These are phyloP conservation scores for Cordyceps tenuipes DNA, from an alignment of 2,329 filamentous ascomycete species.

Conservation along the genomic window DNA sequence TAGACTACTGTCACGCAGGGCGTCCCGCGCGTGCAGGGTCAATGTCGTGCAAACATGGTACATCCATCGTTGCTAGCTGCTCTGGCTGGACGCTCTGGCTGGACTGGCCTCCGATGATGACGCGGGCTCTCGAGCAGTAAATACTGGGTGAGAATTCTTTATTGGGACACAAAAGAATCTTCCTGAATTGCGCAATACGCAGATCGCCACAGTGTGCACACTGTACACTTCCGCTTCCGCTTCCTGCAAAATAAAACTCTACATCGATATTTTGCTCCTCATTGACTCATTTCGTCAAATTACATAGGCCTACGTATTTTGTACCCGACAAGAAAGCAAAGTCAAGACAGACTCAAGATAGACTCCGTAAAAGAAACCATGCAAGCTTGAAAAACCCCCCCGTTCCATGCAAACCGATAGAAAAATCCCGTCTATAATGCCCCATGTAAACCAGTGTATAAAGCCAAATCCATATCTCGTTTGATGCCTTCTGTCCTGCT, in stretches of 20 bases:
- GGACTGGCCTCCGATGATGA: too few relatives aligned
- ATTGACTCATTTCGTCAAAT: constrained; percentile 4
- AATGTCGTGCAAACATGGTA: too few relatives aligned
- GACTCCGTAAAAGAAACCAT: not conserved
- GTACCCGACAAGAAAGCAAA: not conserved
- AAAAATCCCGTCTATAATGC: constrained; percentile 4
- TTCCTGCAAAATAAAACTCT: too few relatives aligned
- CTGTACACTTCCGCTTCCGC: too few relatives aligned
- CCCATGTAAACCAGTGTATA: not conserved
- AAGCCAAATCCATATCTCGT: not conserved
- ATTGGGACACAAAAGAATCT: too few relatives aligned
- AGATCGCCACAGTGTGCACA: not conserved
- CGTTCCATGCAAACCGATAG: not conserved
- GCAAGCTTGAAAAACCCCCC: not conserved
- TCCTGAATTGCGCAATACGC: too few relatives aligned
- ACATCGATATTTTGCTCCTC: not conserved
- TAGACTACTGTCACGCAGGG: too few relatives aligned
- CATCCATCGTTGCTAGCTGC: too few relatives aligned
- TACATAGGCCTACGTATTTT: not conserved
- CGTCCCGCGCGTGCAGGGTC: too few relatives aligned
- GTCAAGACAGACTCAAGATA: not conserved
- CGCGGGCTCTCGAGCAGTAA: too few relatives aligned
- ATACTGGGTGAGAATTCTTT: too few relatives aligned
- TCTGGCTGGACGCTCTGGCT: too few relatives aligned
- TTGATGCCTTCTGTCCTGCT: not conserved